Percentiles rank a stretch among this genome's conserved stretches.
These are phyloP conservation scores for Aspergillus chevalieri DNA, from an alignment of 2,329 filamentous ascomycete species.

Conservation along the genomic window DNA sequence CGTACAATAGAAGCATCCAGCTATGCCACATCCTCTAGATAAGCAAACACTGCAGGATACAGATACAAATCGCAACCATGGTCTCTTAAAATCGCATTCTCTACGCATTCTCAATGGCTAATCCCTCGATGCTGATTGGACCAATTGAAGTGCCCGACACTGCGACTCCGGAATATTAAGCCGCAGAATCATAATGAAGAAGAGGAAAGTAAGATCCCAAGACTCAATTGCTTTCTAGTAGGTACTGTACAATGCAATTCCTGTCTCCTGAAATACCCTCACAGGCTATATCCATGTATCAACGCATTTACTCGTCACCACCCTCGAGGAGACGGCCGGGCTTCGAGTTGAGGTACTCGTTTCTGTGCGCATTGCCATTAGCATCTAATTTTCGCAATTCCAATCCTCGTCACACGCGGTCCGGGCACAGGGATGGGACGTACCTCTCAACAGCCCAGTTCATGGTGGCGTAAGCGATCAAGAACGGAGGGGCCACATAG, in stretches of 20 bases:
- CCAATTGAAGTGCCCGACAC: not conserved
- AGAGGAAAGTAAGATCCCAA: not conserved
- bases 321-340: conserved; percentile 35
- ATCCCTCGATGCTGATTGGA: not conserved
- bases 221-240: conserved; percentile 23
- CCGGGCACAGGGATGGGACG: conserved; percentile 24
- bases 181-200: not conserved
- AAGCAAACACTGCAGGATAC: too few species aligned
- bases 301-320: conserved; percentile 25
- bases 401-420: not conserved
- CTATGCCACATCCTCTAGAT: too few species aligned
- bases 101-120: not conserved
- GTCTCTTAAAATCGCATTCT: too few species aligned
- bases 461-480: conserved; percentile 75
- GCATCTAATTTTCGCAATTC: not conserved
- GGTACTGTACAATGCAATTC: conserved; percentile 34
- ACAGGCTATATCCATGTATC: not conserved
- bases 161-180: not conserved
- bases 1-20: too few species aligned
- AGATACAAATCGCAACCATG: too few species aligned
- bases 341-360: conserved; percentile 48
- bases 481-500: conserved; percentile 75
- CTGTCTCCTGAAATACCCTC: conserved; percentile 4
- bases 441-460: conserved; percentile 89
- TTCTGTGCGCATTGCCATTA: conserved; percentile 27